These are phyloP conservation scores for Erodium chrysanthum DNA, from an alignment of 441 rosid genomes.

Conservation along the genomic window DNA sequence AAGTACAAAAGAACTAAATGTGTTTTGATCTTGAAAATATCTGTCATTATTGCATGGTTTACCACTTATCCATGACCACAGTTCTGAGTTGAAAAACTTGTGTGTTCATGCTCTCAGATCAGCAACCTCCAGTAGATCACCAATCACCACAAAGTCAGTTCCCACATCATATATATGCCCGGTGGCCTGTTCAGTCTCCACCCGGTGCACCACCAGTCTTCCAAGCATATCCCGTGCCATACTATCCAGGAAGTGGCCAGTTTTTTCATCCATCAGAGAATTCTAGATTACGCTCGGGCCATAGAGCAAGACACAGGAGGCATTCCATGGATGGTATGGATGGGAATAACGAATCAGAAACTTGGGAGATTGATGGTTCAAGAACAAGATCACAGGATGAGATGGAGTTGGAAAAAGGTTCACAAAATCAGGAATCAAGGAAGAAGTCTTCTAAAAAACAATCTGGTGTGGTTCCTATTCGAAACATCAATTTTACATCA, in stretches of 20 bases:
- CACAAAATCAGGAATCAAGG: constrained; percentile 20
- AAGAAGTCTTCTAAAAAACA: constrained; percentile 45
- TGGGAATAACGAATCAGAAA: constrained; percentile 32
- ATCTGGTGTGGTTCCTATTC: constrained; percentile 70
- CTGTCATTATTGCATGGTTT: not conserved
- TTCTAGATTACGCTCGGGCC: constrained; percentile 41
- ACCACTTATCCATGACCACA: constrained; percentile 7
- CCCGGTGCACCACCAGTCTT: constrained; percentile 64
- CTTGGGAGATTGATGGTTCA: constrained; percentile 32
- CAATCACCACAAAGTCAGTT: constrained; percentile 56
- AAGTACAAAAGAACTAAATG: not conserved
- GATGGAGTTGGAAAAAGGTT: constrained; percentile 33
- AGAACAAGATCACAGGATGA: constrained; percentile 38
- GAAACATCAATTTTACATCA: constrained; percentile 73
- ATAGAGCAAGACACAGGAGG: constrained; percentile 41
- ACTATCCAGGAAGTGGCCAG: constrained; percentile 57
- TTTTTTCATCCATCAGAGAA: constrained; percentile 57
- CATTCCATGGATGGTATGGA: constrained; percentile 55
- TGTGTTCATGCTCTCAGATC: constrained; percentile 36
- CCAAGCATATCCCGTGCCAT: constrained; percentile 80
- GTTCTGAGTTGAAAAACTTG: constrained; percentile 7
- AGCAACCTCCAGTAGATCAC: constrained; percentile 44
- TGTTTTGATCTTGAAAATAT: not conserved
- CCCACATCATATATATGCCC: constrained; percentile 61
- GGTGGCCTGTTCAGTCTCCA: constrained; percentile 85